Evolutionary conservation across 768 basidiomycete genomes (phyloP), one percentile per base, ranked within the genome.

Genomic region (Asterophora lycoperdoides): DNA sequence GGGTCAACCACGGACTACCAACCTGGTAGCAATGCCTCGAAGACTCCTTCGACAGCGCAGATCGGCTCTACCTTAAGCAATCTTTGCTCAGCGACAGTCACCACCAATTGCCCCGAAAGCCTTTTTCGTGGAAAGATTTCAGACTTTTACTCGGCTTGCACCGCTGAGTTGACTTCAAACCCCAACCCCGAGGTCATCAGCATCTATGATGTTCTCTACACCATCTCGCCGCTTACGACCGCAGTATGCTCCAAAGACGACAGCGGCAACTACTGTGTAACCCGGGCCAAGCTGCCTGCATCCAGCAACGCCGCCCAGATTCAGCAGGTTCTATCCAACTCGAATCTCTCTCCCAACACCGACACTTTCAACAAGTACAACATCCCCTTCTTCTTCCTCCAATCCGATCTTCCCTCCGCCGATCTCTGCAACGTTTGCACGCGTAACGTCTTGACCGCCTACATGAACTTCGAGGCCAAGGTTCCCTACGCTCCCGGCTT

Each of bases 361-460:
- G 71, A 72, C 8, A 76, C 77, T 8, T 86, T 75, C 68, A 52
- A 57, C 38, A 55, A 68, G 39, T 77, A 77, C 61, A 89, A 86
- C 73, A 66, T 96, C 46, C 72, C 80, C 30, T 96, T 90, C 86
- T 73, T 97, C 56, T 83, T 88, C 83, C 76, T 89, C 61, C 63
- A 74, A 23, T 72, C 86, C 38, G 53, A 58, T 52, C 68, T 78
- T 61, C 32, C 75, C 20, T 64, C 72, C n/a, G 56, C 65, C 20
- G 44, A 66, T 18, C 83, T 96, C 37, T 97, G 95, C 82, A 83
- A 76, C 2, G 57, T 83, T 11, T 98, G 95, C 82, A 83, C 89
- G 10, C 80, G 86, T 63, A 77, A 77, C 54, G 71, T 93, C 62
- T 62, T 98, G 56, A 78, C 81, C 1, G 56, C 81, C 8, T 99